These are phyloP conservation scores for Candolleomyces aberdarensis DNA, from an alignment of 768 basidiomycete species.

Conservation along the genomic window DNA sequence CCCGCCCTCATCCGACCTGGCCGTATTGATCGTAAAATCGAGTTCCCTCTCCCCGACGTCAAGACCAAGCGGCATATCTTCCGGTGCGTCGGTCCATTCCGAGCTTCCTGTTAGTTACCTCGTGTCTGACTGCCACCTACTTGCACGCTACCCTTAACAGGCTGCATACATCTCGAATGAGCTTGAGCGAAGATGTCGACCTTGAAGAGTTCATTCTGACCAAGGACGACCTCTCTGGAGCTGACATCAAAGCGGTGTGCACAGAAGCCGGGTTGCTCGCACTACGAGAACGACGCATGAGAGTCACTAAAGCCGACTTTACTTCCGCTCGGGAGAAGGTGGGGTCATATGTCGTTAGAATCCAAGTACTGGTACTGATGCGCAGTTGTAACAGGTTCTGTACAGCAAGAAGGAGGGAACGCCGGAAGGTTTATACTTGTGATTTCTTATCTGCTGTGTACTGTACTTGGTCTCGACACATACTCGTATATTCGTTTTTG, in stretches of 20 bases:
- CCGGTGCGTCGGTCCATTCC: constrained; percentile 45
- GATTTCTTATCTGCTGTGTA: constrained; percentile 16
- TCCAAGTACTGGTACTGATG: constrained; percentile 6
- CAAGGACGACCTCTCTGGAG: constrained; percentile 95
- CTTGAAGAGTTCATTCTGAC: constrained; percentile 93
- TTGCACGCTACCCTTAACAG: constrained; percentile 28
- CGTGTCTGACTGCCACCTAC: not conserved
- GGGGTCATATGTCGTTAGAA: constrained; percentile 11
- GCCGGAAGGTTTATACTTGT: constrained; percentile 85
- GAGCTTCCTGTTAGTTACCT: constrained; percentile 2
- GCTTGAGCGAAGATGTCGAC: constrained; percentile 80
- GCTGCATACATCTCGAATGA: constrained; percentile 95
- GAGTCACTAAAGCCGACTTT: constrained; percentile 90
- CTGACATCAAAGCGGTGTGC: constrained; percentile 98
- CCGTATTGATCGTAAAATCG: constrained; percentile 98
- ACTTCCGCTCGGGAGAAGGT: constrained; percentile 93
- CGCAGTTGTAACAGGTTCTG: constrained; percentile 50
- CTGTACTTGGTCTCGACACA: not conserved
- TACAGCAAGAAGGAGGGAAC: constrained; percentile 98
- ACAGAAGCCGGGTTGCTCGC: constrained; percentile 98
- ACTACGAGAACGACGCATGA: constrained; percentile 90
- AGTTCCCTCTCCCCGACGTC: constrained; percentile 94
- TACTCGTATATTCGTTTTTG: not conserved
- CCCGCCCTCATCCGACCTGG: constrained; percentile 98
- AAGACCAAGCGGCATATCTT: constrained; percentile 99